Percentiles rank a stretch among this genome's conserved stretches.
Conservation (phyloP, 768 basidiomycete genomes). For the Naganishia vishniacii region DNA sequence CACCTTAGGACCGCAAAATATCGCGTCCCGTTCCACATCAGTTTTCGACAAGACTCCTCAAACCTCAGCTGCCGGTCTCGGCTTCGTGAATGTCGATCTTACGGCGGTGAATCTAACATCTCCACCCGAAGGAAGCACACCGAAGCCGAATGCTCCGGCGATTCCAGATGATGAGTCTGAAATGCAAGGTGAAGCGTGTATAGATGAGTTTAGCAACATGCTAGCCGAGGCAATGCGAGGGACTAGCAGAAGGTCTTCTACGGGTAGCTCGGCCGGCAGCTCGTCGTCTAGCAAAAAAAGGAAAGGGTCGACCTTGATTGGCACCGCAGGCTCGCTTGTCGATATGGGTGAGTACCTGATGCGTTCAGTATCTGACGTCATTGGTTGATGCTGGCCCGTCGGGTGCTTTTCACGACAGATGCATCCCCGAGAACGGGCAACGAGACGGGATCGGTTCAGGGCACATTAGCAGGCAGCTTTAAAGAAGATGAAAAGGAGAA, state of each 20-base stretch:
- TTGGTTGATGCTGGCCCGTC: neutral
- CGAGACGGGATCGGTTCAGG: neutral
- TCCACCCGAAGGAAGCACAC: too few species aligned
- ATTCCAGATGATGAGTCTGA: neutral
- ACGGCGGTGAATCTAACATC: neutral
- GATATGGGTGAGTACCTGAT: neutral
- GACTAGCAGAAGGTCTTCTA: neutral
- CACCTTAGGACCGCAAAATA: too few species aligned
- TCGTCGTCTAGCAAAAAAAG: constrained; percentile 22
- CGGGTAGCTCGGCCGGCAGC: constrained; percentile 8
- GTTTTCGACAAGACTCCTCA: neutral
- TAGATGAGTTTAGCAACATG: constrained; percentile 20
- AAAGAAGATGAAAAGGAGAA: neutral
- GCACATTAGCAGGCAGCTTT: neutral
- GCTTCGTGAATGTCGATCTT: constrained; percentile 7
- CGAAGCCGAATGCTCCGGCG: neutral
- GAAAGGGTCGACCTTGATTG: constrained; percentile 12
- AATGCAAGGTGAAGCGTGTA: constrained; percentile 1
- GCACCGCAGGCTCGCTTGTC: neutral
- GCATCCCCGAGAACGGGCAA: neutral
- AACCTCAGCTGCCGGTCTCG: neutral
- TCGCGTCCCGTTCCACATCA: neutral
- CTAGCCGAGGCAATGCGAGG: neutral
- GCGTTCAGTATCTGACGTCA: neutral
- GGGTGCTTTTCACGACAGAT: neutral